These are phyloP conservation scores for Darksidea phi DNA, from an alignment of 495 filamentous ascomycete species.

Conservation along the genomic window DNA sequence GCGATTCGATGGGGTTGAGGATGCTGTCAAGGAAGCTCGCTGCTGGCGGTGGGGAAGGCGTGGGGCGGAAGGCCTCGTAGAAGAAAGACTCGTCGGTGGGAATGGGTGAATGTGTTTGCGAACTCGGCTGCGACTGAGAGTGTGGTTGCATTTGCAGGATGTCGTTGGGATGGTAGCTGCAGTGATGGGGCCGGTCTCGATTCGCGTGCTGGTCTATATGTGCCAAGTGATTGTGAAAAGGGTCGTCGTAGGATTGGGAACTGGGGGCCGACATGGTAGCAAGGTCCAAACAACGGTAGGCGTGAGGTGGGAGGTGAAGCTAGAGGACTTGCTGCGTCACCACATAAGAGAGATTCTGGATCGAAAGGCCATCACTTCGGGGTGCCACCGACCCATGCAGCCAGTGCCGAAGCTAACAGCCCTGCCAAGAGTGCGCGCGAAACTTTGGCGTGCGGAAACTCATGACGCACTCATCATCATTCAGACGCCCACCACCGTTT, in stretches of 20 bases:
- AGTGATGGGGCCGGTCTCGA: constrained; percentile 12
- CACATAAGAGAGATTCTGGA: neutral
- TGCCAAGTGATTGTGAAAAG: neutral
- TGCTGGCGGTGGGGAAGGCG: constrained; percentile 5
- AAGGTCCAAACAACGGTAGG: too few relatives aligned
- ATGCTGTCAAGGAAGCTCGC: constrained; percentile 25
- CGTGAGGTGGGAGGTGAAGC: too few relatives aligned
- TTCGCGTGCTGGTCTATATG: constrained; percentile 5
- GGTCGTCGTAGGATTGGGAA: constrained; percentile 3
- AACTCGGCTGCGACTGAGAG: constrained; percentile 12
- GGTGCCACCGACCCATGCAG: too few relatives aligned
- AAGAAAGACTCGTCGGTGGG: constrained; percentile 14
- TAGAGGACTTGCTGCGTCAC: neutral
- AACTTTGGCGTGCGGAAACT: too few relatives aligned
- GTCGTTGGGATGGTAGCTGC: constrained; percentile 16
- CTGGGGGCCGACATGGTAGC: constrained; percentile 26
- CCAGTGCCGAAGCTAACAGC: too few relatives aligned
- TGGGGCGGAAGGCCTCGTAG: constrained; percentile 23
- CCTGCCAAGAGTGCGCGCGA: too few relatives aligned
- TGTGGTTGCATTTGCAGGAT: constrained; percentile 2
- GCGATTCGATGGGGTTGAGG: constrained; percentile 26
- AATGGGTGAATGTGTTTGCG: constrained; percentile 11
- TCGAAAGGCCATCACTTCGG: too few relatives aligned
- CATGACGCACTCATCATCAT: constrained; percentile 1
- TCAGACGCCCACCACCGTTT: too few relatives aligned